Percentiles rank a stretch among this genome's conserved stretches.
These are phyloP conservation scores for Inga laurina DNA, from an alignment of 306 rosid species.

Conservation along the genomic window DNA sequence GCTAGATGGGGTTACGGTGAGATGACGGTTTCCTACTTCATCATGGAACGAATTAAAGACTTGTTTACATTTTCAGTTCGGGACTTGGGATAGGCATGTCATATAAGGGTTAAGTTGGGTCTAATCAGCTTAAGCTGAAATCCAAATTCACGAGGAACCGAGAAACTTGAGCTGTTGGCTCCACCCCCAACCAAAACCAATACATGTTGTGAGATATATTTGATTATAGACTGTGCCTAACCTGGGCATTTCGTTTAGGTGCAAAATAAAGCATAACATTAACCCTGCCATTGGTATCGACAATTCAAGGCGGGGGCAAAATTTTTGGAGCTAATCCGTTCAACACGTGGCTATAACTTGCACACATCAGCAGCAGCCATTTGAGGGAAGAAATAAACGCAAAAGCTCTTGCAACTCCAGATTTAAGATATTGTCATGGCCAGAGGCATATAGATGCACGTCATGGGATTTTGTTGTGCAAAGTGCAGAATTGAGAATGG, in stretches of 20 bases:
- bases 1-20: background rate
- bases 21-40: background rate
- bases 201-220: background rate
- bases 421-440: no score
- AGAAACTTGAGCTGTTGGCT: background rate
- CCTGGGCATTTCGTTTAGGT: no score
- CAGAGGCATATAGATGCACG: background rate
- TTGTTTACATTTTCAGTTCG: background rate
- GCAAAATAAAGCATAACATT: background rate
- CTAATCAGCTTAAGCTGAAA: background rate
- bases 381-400: no score
- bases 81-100: no score
- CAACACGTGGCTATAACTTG: no score
- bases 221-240: no score
- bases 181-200: background rate
- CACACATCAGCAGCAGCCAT: no score
- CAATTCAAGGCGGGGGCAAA: background rate
- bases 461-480: background rate
- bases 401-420: no score
- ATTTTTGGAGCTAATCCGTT: no score
- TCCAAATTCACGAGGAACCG: background rate
- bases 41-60: background rate
- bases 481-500: background rate
- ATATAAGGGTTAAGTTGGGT: background rate
- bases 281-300: background rate